Evolutionary conservation across 106 monocot species (phyloP).

Genomic region (Allium sativum): DNA sequence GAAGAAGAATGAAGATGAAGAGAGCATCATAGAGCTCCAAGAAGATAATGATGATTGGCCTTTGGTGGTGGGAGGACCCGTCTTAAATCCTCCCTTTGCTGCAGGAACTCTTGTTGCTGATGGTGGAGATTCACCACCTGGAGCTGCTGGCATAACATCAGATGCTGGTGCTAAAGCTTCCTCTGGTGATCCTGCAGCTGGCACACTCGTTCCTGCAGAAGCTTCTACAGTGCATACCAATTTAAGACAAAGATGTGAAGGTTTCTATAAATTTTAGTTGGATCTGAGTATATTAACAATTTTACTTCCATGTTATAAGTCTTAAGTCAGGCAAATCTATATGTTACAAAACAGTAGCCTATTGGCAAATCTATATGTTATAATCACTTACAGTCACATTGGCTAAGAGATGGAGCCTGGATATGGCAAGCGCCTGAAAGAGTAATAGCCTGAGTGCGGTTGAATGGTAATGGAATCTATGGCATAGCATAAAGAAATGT

Average conservation of each 20-base stretch:
- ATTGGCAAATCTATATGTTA: no score
- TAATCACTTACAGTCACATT: slow-evolving; percentile 18
- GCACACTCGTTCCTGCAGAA: not conserved
- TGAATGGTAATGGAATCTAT: slow-evolving; percentile 4
- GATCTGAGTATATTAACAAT: no score
- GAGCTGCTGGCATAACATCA: not conserved
- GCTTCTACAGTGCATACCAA: not conserved
- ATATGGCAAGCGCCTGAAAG: slow-evolving; percentile 20
- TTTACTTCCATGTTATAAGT: no score
- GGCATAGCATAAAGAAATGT: not conserved
- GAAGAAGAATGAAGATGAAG: slow-evolving; percentile 1
- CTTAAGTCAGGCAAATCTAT: no score
- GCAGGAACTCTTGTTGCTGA: not conserved
- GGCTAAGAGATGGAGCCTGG: slow-evolving; percentile 6
- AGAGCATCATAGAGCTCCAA: not conserved
- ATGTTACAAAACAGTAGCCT: no score
- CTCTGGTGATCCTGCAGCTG: slow-evolving; percentile 2
- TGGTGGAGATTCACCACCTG: slow-evolving; percentile 1
- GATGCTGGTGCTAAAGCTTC: slow-evolving; percentile 3
- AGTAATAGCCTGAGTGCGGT: slow-evolving; percentile 17
- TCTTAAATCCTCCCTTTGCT: not conserved
- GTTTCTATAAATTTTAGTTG: no score
- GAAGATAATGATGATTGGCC: not conserved
- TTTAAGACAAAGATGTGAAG: no score
- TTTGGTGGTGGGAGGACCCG: not conserved